Base-by-base conservation (phyloP, 495 filamentous ascomycete species). In the Geopyxis carbonaria region DNA sequence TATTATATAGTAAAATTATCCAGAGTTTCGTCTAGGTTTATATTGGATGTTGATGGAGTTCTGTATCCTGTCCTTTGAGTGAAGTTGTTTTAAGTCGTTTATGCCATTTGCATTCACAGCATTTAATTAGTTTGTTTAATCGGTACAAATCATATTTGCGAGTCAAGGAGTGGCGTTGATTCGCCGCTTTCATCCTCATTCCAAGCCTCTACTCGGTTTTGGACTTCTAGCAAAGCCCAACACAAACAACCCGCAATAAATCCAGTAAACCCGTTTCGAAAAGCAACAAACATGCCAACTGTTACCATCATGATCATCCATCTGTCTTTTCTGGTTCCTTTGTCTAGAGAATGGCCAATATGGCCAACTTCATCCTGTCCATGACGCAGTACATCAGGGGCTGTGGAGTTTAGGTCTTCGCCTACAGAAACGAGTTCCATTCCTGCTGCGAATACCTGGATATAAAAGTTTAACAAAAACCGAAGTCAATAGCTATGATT, bases 291-390 rank as follows among this genome's bases (percentile, higher is more conserved):
- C 13, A 74, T 65, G 1, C 77, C 84, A 19, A 80, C 72, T 28
- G 87, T 94, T 38, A 84, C 72, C 47, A 89, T 67, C 84, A 93
- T 91, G 0, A 91, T 73, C 22, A 70, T 76, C 76, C 81, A 92
- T 21, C 82, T 64, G 47, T 78, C 71, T 34, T 64, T 65, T 73
- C 65, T 50, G 81, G 76, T 40, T 66, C 63, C 23, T 75, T 75
- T 7, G 64, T 69, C 18, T 70, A 52, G 16, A 62, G 56, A 7
- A 8, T 28, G 9, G n/a, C 21, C 2, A 29, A 4, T 11, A 19
- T 28, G 9, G 2, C 27, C 27, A 15, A 15, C 27, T 30, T 30
- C 27, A n/a, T 30, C 27, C 27, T 39, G 23, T 14, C 28, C 15
- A 11, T 39, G 22, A 35, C 5, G 63, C 59, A 30, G 46, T 2